Evolutionary conservation across 768 basidiomycete species (phyloP).

Genomic region (Lentinus tigrinus): DNA sequence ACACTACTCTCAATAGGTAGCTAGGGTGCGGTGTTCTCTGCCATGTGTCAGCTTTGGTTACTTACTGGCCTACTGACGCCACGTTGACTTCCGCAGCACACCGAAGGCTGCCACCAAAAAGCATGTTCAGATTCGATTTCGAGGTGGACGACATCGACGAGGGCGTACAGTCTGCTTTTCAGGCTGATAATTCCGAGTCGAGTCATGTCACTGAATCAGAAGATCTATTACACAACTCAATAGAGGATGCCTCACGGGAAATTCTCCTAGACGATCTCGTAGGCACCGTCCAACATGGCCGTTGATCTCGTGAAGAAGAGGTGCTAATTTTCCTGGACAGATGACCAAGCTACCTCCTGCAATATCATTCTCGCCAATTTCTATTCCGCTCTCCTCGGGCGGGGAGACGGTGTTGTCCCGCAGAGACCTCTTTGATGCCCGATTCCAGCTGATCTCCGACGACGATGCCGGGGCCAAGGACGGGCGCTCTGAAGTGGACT

Average conservation of each 20-base stretch:
- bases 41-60: no score
- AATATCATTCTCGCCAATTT: constrained; percentile 80
- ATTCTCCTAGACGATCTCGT: constrained; percentile 21
- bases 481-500: constrained; percentile 45
- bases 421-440: constrained; percentile 91
- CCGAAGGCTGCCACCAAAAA: no score
- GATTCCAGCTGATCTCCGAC: constrained; percentile 83
- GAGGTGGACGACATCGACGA: constrained; percentile 48
- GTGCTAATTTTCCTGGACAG: constrained; percentile 51
- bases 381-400: constrained; percentile 43
- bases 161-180: constrained; percentile 19
- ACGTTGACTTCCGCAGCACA: no score
- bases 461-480: constrained; percentile 8
- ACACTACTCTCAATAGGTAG: no score
- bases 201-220: neutral
- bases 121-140: constrained; percentile 77
- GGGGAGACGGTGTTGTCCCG: constrained; percentile 49
- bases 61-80: no score
- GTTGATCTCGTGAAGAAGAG: neutral
- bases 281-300: neutral
- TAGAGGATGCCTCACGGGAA: constrained; percentile 26
- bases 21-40: no score
- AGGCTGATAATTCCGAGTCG: neutral
- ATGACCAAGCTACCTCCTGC: constrained; percentile 63
- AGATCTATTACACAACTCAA: neutral